Percentiles rank a stretch among this genome's conserved stretches.
Conservation (phyloP, 345 rosid genomes). For the Heritiera fomes region DNA sequence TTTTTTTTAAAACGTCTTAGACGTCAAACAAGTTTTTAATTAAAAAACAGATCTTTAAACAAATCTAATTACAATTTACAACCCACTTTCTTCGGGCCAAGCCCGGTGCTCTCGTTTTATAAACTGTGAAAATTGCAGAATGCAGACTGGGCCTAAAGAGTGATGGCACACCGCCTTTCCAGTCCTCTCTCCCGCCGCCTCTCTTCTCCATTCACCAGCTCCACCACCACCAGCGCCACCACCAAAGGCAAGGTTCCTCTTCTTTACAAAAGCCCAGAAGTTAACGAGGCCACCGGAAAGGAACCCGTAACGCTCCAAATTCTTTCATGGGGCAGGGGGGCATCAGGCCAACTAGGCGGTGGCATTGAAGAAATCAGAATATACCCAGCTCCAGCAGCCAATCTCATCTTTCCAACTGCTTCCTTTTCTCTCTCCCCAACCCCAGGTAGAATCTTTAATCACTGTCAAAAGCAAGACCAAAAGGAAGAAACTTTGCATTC, state of each 20-base stretch:
- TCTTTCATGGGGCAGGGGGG: conserved; percentile 90
- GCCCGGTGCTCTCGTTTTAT: no score
- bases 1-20: no score
- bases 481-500: conserved; percentile 26
- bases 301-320: conserved; percentile 53
- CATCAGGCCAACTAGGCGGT: conserved; percentile 93
- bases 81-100: no score
- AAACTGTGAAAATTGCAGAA: background rate
- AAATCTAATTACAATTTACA: no score
- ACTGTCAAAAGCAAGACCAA: background rate
- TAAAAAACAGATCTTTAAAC: no score
- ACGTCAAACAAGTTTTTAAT: no score
- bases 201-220: conserved; percentile 5
- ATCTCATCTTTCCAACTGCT: conserved; percentile 48
- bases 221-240: background rate
- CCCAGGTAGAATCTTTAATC: conserved; percentile 48
- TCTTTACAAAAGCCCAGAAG: conserved; percentile 47
- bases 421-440: conserved; percentile 53
- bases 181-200: conserved; percentile 15
- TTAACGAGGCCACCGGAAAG: conserved; percentile 26
- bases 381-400: conserved; percentile 71
- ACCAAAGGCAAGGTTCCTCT: conserved; percentile 42
- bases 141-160: background rate
- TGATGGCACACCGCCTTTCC: conserved; percentile 17
- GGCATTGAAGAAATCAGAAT: conserved; percentile 76